phyloP scores from a whole-genome alignment of 2,329 filamentous ascomycete species.

The Colletotrichum viniferum region DNA sequence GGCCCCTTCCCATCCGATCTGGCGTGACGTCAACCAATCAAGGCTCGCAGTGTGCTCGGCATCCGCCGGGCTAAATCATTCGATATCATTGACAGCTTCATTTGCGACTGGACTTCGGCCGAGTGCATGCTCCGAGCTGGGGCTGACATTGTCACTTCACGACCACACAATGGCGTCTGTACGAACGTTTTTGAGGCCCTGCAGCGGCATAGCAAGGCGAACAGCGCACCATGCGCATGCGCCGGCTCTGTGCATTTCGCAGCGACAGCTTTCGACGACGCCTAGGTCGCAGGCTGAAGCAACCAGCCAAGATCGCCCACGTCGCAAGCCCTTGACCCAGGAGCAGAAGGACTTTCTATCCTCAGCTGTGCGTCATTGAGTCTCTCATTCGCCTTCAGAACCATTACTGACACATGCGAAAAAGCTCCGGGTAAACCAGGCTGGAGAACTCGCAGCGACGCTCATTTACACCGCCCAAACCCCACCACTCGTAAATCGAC shows the following conservation, averaged over 20 bases:
- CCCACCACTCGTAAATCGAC: constrained; percentile 75
- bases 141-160: not conserved
- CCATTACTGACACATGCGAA: not conserved
- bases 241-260: not conserved
- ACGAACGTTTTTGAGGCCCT: not conserved
- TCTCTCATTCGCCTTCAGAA: not conserved
- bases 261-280: constrained; percentile 8
- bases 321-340: constrained; percentile 66
- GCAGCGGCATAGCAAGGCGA: not conserved
- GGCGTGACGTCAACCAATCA: constrained; percentile 15
- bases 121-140: not conserved
- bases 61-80: constrained; percentile 7
- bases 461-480: constrained; percentile 93
- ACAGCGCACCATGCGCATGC: not conserved
- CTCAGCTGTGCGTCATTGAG: constrained; percentile 60
- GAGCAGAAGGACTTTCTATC: constrained; percentile 78
- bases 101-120: not conserved
- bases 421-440: constrained; percentile 92
- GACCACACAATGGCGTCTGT: constrained; percentile 10
- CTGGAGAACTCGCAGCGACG: constrained; percentile 94
- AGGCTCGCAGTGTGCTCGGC: not conserved
- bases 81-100: constrained; percentile 18
- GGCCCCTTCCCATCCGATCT: constrained; percentile 9
- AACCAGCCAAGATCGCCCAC: constrained; percentile 19
- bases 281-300: constrained; percentile 7